Evolutionary conservation across 192 early-diverging fungal species (phyloP).

Genomic region (Thoreauomyces humboldtii): DNA sequence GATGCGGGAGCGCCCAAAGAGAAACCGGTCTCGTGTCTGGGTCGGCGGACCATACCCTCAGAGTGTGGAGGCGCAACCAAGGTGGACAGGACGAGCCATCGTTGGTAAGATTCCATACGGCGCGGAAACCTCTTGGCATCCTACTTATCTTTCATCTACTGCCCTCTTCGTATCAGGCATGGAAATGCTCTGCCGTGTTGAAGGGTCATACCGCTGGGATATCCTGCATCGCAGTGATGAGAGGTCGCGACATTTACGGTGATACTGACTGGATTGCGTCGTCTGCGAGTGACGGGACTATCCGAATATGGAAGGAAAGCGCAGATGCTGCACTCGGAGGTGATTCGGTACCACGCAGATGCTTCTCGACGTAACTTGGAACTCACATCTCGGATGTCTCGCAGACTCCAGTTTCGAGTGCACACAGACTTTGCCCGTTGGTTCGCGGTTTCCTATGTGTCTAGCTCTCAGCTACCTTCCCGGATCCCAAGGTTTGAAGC

Average conservation of each 20-base stretch:
- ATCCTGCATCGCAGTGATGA: constrained; percentile 60
- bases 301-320: constrained; percentile 64
- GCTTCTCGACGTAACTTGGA: too few relatives aligned
- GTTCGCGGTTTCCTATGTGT: constrained; percentile 64
- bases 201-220: constrained; percentile 66
- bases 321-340: constrained; percentile 21
- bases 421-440: constrained; percentile 69
- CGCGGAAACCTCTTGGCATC: too few relatives aligned
- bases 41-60: constrained; percentile 73
- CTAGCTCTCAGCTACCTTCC: constrained; percentile 71
- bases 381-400: too few relatives aligned
- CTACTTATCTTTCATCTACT: too few relatives aligned
- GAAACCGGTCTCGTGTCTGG: constrained; percentile 72
- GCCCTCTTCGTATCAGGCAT: constrained; percentile 34
- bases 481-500: constrained; percentile 45
- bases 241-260: constrained; percentile 40
- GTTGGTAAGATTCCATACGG: too few relatives aligned
- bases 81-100: too few relatives aligned
- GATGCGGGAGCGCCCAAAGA: constrained; percentile 25
- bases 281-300: constrained; percentile 69
- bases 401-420: too few relatives aligned
- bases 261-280: constrained; percentile 61
- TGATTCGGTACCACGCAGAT: too few relatives aligned
- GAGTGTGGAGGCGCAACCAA: constrained; percentile 77
- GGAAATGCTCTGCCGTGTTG: constrained; percentile 67